These are phyloP conservation scores for Phytophthora nicotianae DNA, from an alignment of 352 stramenopile species.

Conservation along the genomic window DNA sequence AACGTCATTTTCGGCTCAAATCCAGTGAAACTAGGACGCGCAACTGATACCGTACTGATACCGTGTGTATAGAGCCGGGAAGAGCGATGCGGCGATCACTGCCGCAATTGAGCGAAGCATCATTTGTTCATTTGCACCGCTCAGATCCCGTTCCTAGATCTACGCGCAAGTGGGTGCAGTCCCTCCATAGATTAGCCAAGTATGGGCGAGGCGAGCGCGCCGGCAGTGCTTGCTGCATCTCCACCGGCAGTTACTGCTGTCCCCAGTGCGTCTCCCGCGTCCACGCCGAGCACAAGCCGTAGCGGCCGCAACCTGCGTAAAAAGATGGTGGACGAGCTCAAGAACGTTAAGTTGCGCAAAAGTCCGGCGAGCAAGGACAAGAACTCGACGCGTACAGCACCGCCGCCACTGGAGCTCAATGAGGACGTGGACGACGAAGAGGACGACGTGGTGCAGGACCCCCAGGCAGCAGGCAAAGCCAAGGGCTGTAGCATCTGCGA, in stretches of 20 bases:
- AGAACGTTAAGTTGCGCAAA: constrained; percentile 55
- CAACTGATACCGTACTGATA: constrained; percentile 18
- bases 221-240: constrained; percentile 7
- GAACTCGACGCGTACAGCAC: neutral
- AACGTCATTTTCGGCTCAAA: constrained; percentile 15
- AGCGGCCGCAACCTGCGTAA: constrained; percentile 49
- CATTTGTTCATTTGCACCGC: constrained; percentile 21
- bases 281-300: constrained; percentile 9
- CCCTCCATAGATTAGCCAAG: constrained; percentile 1
- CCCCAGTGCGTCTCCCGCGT: constrained; percentile 5
- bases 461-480: constrained; percentile 17
- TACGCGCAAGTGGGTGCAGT: constrained; percentile 7
- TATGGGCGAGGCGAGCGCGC: constrained; percentile 41
- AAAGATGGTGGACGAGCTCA: constrained; percentile 74
- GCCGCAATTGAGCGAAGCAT: constrained; percentile 10
- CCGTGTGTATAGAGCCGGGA: constrained; percentile 28
- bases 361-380: constrained; percentile 31
- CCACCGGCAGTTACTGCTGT: constrained; percentile 2
- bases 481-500: constrained; percentile 68
- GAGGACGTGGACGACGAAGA: constrained; percentile 35
- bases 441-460: constrained; percentile 24
- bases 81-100: constrained; percentile 18
- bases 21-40: constrained; percentile 20
- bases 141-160: neutral
- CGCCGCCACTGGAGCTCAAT: constrained; percentile 40